Percentiles rank a stretch among this genome's conserved stretches.
Evolutionary conservation across 192 early-diverging fungal species (phyloP).

Genomic region (Rhizophlyctis rosea): DNA sequence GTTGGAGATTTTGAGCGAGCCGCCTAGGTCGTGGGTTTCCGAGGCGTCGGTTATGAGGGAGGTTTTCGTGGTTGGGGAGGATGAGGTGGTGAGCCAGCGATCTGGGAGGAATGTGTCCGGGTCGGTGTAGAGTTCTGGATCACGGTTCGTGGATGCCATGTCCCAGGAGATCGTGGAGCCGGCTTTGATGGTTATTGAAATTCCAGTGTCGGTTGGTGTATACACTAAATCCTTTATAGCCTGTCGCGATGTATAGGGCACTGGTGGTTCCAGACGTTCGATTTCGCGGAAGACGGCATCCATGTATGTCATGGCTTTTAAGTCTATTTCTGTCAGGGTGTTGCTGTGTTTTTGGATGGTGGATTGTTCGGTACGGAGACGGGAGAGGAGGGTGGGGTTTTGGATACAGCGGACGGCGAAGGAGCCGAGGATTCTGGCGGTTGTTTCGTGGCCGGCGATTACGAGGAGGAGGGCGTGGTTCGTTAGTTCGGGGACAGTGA

Average conservation of each 20-base stretch:
- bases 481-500: background rate
- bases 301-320: background rate
- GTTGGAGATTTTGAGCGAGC: background rate
- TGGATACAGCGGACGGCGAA: background rate
- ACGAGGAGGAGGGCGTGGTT: background rate
- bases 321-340: background rate
- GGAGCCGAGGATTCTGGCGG: background rate
- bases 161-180: background rate
- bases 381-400: background rate
- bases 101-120: background rate
- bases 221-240: background rate
- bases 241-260: background rate
- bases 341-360: background rate
- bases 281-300: background rate
- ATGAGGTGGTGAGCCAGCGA: background rate
- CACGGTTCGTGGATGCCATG: background rate
- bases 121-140: background rate
- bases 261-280: background rate
- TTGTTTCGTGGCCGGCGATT: background rate
- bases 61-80: background rate
- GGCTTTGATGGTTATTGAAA: background rate
- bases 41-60: too few species aligned
- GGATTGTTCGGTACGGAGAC: background rate
- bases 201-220: background rate
- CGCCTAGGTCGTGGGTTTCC: background rate